phyloP scores from a whole-genome alignment of 2,329 filamentous ascomycete species.

The Dothideomycetes sp. region DNA sequence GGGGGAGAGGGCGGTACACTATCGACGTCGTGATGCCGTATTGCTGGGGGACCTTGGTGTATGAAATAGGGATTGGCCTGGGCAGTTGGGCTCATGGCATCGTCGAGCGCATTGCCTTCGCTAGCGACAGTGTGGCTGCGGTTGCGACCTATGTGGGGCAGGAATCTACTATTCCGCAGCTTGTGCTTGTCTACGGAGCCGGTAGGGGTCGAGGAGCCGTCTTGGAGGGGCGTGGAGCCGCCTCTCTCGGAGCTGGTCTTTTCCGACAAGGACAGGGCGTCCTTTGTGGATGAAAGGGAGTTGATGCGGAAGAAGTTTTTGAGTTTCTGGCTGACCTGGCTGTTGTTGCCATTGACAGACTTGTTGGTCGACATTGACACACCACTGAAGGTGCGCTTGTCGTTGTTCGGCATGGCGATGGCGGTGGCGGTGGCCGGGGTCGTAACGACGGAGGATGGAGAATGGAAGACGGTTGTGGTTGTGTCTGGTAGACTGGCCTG shows the following conservation, averaged over 20 bases:
- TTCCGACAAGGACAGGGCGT: constrained; percentile 25
- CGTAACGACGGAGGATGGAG: constrained; percentile 16
- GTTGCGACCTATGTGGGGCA: constrained; percentile 76
- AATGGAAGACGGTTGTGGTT: not conserved
- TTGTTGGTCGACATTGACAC: constrained; percentile 30
- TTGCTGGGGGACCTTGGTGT: constrained; percentile 84
- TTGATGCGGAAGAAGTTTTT: constrained; percentile 61
- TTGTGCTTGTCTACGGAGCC: constrained; percentile 29
- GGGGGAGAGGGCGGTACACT: constrained; percentile 88
- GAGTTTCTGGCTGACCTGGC: constrained; percentile 51
- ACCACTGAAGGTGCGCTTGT: constrained; percentile 40
- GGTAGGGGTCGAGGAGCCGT: constrained; percentile 21
- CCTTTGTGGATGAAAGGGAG: constrained; percentile 33
- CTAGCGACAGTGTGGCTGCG: constrained; percentile 84
- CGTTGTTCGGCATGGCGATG: constrained; percentile 25
- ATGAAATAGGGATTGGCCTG: constrained; percentile 95
- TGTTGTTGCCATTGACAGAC: constrained; percentile 36
- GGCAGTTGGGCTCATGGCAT: constrained; percentile 80
- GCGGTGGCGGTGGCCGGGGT: constrained; percentile 31
- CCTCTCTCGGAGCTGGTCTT: constrained; percentile 22
- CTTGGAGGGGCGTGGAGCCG: constrained; percentile 40
- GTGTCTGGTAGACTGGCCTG: too few relatives aligned
- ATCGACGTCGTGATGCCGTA: constrained; percentile 89
- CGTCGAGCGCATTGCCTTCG: constrained; percentile 83
- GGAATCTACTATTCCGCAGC: constrained; percentile 79